Percentiles rank a stretch among this genome's conserved stretches.
phyloP scores from a whole-genome alignment of 345 rosid genomes.

The Ailanthus altissimus region DNA sequence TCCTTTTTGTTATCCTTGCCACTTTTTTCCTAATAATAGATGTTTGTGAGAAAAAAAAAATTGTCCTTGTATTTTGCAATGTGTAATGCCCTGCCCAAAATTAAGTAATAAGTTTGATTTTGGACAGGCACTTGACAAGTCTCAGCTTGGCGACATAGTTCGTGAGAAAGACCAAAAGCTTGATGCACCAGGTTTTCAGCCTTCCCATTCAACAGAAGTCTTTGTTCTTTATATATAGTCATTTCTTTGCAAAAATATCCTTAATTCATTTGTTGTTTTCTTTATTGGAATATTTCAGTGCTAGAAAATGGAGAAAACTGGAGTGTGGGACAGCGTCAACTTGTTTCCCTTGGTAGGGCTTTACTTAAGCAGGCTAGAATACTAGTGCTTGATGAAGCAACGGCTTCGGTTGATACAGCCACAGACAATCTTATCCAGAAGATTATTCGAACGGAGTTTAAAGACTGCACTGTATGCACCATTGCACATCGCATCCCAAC shows the following conservation, averaged over 20 bases:
- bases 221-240: background rate
- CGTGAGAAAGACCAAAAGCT: slow-evolving; percentile 86
- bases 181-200: slow-evolving; percentile 74
- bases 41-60: background rate
- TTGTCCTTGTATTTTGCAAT: background rate
- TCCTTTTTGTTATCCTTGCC: background rate
- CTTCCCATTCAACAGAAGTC: background rate
- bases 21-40: background rate
- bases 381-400: slow-evolving; percentile 97
- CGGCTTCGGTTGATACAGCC: slow-evolving; percentile 98
- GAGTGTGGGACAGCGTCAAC: slow-evolving; percentile 99
- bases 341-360: slow-evolving; percentile 90
- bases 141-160: slow-evolving; percentile 88
- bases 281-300: slow-evolving; percentile 46
- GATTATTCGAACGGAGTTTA: slow-evolving; percentile 89
- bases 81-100: background rate
- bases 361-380: slow-evolving; percentile 89
- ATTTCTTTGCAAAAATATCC: background rate
- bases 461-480: slow-evolving; percentile 92
- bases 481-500: slow-evolving; percentile 99
- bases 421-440: slow-evolving; percentile 96
- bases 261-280: slow-evolving; percentile 21
- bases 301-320: slow-evolving; percentile 98
- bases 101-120: slow-evolving; percentile 8
- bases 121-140: slow-evolving; percentile 88